Conservation (phyloP, 805 yeast species). For the Monosporozyma yasuniensis region DNA sequence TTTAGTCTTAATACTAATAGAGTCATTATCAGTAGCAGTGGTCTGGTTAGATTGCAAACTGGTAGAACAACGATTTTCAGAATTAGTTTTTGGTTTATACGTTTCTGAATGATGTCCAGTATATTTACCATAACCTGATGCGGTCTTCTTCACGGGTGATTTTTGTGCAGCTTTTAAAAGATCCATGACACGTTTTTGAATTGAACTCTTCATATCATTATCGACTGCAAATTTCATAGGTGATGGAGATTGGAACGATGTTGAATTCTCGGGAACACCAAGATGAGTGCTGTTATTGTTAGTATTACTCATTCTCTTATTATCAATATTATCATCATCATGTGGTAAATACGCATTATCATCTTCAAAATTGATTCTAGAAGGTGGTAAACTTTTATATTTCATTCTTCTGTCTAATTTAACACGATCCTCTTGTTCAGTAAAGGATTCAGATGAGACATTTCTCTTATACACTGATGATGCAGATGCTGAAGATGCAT, state of each 20-base stretch:
- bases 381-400: background rate
- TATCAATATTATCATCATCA: background rate
- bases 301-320: background rate
- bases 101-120: constrained; percentile 25
- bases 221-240: constrained; percentile 5
- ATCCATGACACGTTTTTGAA: constrained; percentile 48
- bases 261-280: background rate
- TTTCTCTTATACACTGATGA: background rate
- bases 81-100: background rate
- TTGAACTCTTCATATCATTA: constrained; percentile 27
- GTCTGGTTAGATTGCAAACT: background rate
- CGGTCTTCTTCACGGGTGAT: constrained; percentile 39
- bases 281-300: background rate
- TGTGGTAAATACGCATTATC: background rate
- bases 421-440: background rate
- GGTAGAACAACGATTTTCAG: background rate
- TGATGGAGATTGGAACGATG: constrained; percentile 4
- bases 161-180: constrained; percentile 31
- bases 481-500: background rate
- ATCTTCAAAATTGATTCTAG: background rate
- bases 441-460: background rate
- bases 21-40: background rate
- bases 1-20: background rate
- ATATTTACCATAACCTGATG: constrained; percentile 74
- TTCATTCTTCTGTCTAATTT: background rate